Base-by-base conservation (phyloP, 352 stramenopile species). In the Ophiocytium majus region DNA sequence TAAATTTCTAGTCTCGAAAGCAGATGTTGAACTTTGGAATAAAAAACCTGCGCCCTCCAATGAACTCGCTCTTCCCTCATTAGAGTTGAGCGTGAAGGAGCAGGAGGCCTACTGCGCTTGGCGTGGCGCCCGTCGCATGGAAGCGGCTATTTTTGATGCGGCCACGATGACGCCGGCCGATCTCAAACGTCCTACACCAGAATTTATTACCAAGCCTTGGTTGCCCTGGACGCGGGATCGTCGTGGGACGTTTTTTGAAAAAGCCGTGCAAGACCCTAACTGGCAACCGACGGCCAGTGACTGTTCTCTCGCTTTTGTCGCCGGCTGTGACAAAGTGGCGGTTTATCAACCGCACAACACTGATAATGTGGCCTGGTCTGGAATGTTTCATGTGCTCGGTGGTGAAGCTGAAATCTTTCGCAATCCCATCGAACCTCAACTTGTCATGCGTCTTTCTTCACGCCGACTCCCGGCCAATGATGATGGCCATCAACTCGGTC, bases 161-260 rank as follows among this genome's bases (percentile, higher is more conserved):
- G 57, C 57, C 57, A 71, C 57, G 57, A 71, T 71, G 57, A 71
- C 57, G 57, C 57, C 57, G 23, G 28, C 57, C 19, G 57, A 71
- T 71, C 28, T 71, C 57, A 71, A 71, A 28, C 23, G 28, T 71
- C 57, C 57, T 23, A 23, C 19, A 23, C 57, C 57, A 71, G 19
- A 23, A 71, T 23, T 23, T 23, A 28, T 71, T 71, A 28, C 28
- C 28, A 23, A 28, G 23, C 19, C 57, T 23, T 28, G 28, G 57
- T 23, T 28, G 28, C 57, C 57, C 28, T 71, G 57, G 57, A 23
- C 23, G 28, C 23, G 57, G 28, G 57, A 71, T 71, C 57, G 23
- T 71, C 28, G 19, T 23, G 28, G 28, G 28, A 23, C 57, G 28
- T 71, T 71, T 28, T 28, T 71, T 23, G 57, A 28, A 71, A 28